Evolutionary conservation across 495 filamentous ascomycete genomes (phyloP).

Genomic region (Aspergillus steynii): DNA sequence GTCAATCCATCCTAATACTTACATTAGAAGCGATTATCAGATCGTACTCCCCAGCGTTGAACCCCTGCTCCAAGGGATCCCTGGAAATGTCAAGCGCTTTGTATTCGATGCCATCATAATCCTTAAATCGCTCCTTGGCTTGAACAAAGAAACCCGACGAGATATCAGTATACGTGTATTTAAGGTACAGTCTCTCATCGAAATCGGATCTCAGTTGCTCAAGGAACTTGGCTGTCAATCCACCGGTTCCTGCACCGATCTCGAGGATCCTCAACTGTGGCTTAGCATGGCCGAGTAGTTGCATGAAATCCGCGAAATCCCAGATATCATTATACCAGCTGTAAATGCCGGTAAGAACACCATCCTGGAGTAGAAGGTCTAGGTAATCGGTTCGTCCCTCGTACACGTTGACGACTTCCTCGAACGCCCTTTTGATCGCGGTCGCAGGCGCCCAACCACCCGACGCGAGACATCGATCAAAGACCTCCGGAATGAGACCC

Average conservation of each 20-base stretch:
- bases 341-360: conserved; percentile 32
- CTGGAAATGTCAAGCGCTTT: conserved; percentile 34
- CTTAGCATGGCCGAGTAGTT: conserved; percentile 34
- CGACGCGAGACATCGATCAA: background rate
- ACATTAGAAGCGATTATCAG: conserved; percentile 49
- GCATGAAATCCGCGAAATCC: conserved; percentile 25
- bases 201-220: conserved; percentile 12
- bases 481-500: conserved; percentile 4
- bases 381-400: conserved; percentile 22
- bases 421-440: conserved; percentile 17
- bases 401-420: conserved; percentile 20
- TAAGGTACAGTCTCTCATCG: conserved; percentile 3
- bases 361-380: conserved; percentile 31
- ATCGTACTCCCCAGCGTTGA: conserved; percentile 46
- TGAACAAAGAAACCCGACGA: conserved; percentile 49
- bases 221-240: conserved; percentile 35
- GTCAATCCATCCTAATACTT: background rate
- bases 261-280: conserved; percentile 46
- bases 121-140: conserved; percentile 44
- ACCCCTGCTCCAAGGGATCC: conserved; percentile 50
- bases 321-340: conserved; percentile 17
- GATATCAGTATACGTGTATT: conserved; percentile 36
- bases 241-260: conserved; percentile 49
- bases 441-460: no score
- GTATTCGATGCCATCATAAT: conserved; percentile 41